Base-by-base conservation (phyloP, 2,329 filamentous ascomycete species). In the Sordariomycetes sp. region DNA sequence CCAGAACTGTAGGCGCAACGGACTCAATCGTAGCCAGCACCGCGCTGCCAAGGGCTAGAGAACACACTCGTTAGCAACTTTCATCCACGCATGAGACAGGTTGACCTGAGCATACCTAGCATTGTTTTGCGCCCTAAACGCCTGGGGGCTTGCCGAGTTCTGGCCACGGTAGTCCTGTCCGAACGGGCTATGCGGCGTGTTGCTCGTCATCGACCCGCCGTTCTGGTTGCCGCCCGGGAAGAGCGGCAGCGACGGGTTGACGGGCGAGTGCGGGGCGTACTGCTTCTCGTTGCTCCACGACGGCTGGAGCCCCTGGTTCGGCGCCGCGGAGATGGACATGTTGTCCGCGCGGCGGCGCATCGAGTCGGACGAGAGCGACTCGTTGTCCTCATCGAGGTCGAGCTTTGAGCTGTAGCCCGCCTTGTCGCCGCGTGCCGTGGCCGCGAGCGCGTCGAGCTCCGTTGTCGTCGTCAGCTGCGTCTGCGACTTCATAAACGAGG, bases 401-500 rank as follows among this genome's bases (percentile, higher is more conserved):
- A 69, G 62, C 36, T 65, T 64, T 10, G 62, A 62, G 62, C 70
- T 72, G 66, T 72, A 72, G 53, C 78, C 78, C 56, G 68, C 67
- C 70, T 89, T 88, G 67, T 95, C 90, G 59, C 90, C 90, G 66
- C 91, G 86, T 36, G 91, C 91, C 5, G 90, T 95, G 17, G 88
- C 89, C 62, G 89, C 91, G 58, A 96, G 76, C 10, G 91, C 91
- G 69, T 96, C 90, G 55, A 96, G 79, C 72, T 96, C 91, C 8
- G 90, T 95, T 4, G 86, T 89, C 17, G 77, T 74, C 52, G 72
- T 81, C 57, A 96, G 76, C 66, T 92, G 86, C 5, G 88, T 88
- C 70, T 94, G 88, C 15, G 90, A 96, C 76, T 96, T 96, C 84
- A 96, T 96, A 74, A 97, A 96, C 10, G 91, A 96, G 55, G 89